Base-by-base conservation (phyloP, 352 stramenopile genomes). In the Pilasporangium apinafurcum region DNA sequence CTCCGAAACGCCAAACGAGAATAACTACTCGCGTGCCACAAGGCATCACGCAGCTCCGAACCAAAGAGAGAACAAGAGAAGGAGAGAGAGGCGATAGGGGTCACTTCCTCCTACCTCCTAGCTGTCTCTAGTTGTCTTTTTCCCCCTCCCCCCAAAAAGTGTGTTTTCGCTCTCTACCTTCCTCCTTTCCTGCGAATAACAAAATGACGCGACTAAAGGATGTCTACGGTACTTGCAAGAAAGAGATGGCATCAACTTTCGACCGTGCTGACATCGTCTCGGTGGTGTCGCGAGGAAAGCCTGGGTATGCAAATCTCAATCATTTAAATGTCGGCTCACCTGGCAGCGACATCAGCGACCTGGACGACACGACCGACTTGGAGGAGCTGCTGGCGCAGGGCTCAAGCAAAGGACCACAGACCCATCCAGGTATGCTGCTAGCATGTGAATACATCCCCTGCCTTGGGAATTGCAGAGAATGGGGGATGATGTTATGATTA, bases 291-390 rank as follows among this genome's bases (percentile, higher is more conserved):
- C 65, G 74, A 30, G 69, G 68, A 50, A 87, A 86, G 55, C 72
- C 78, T 13, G 78, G 75, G 18, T 91, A 91, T 42, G 78, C 78
- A 5, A 91, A 91, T 45, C 71, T 91, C 36, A 87, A 88, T 50
- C 78, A 91, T 39, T 56, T 91, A 24, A 85, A 91, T 36, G 60
- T 86, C 22, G 78, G 78, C 36, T 88, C 75, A n/a, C 75, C 75
- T 5, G 68, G 68, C 28, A 85, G 69, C 50, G 78, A 88, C 52
- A 60, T 77, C n/a, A 88, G 78, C 46, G 78, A 91, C 34, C 46
- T 88, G 44, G 78, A 84, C 45, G 78, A 91, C 59, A 83, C 75
- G 5, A 76, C 70, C 24, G 78, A 91, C 45, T 62, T 91, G 17
- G 78, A 91, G 37, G 78, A 91, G 57, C 54, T 91, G 22, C 66